Evolutionary conservation across 257 asterid species (phyloP).

Genomic region (Avicennia marina): DNA sequence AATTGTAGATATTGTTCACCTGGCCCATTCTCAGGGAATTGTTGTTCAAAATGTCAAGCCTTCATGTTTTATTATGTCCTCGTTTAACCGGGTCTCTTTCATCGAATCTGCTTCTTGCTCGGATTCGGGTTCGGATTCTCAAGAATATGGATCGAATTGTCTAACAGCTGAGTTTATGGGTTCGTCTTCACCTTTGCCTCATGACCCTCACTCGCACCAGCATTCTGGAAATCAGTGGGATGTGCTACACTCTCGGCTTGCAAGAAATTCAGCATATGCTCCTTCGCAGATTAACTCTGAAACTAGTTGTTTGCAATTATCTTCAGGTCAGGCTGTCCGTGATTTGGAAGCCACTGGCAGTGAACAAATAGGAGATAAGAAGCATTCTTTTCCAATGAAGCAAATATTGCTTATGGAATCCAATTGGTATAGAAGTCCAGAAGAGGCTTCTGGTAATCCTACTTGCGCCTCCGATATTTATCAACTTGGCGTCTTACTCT

Average conservation of each 20-base stretch:
- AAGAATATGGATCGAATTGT: conserved; percentile 46
- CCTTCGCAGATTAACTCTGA: conserved; percentile 39
- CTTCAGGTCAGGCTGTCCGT: conserved; percentile 30
- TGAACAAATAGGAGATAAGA: conserved; percentile 44
- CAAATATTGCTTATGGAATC: conserved; percentile 75
- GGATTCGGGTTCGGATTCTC: conserved; percentile 66
- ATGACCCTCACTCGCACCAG: conserved; percentile 6
- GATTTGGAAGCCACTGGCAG: conserved; percentile 27
- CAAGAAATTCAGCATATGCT: conserved; percentile 19
- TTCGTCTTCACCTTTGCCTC: conserved; percentile 27
- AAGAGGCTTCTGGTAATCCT: conserved; percentile 56
- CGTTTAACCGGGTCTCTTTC: conserved; percentile 69
- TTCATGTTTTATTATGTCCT: conserved; percentile 87
- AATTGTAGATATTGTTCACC: conserved; percentile 70
- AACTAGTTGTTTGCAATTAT: conserved; percentile 38
- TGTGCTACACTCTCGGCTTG: conserved; percentile 18
- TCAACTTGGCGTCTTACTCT: conserved; percentile 89
- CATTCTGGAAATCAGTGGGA: conserved; percentile 18
- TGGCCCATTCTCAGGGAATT: conserved; percentile 84
- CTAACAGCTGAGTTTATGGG: conserved; percentile 46
- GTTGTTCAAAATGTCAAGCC: conserved; percentile 81
- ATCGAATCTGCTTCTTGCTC: conserved; percentile 89
- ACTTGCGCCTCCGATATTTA: conserved; percentile 77
- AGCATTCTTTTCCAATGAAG: conserved; percentile 77
- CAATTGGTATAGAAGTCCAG: conserved; percentile 82